Conservation (phyloP, 495 filamentous ascomycete species). For the Trichoderma parareesei region DNA sequence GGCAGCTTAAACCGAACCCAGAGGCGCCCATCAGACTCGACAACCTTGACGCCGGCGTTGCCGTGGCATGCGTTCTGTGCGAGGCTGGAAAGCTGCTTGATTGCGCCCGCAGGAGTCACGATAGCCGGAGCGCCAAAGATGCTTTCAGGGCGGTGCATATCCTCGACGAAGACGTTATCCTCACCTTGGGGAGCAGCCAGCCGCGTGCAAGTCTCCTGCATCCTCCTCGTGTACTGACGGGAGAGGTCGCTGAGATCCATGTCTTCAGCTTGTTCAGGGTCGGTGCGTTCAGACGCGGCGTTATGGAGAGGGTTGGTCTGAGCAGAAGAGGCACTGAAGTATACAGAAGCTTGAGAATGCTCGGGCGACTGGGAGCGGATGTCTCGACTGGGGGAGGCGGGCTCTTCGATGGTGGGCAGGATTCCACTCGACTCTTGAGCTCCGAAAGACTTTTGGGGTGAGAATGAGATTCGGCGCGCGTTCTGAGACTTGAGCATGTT, state of each 20-base stretch:
- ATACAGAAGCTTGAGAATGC: not conserved
- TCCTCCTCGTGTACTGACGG: not conserved
- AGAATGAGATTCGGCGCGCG: not conserved
- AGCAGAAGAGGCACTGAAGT: not conserved
- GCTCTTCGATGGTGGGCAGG: not conserved
- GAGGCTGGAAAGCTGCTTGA: not conserved
- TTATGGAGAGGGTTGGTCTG: not conserved
- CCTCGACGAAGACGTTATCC: too few relatives aligned
- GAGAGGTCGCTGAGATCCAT: not conserved
- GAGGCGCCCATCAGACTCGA: not conserved
- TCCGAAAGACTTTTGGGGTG: not conserved
- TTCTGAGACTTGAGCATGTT: not conserved
- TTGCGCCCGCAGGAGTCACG: not conserved
- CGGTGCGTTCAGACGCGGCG: not conserved
- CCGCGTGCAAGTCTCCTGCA: not conserved
- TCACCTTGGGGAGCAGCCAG: too few relatives aligned
- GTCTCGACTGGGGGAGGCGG: not conserved
- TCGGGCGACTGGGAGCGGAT: not conserved
- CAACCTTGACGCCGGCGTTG: not conserved
- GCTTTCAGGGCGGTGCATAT: too few relatives aligned
- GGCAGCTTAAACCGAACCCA: constrained; percentile 10
- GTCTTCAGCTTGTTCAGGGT: not conserved
- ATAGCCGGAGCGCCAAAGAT: not conserved
- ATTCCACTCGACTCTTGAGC: not conserved
- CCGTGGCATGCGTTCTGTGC: not conserved